phyloP scores from a whole-genome alignment of 73 alveolate species.

The Paramecium sonneborni region DNA sequence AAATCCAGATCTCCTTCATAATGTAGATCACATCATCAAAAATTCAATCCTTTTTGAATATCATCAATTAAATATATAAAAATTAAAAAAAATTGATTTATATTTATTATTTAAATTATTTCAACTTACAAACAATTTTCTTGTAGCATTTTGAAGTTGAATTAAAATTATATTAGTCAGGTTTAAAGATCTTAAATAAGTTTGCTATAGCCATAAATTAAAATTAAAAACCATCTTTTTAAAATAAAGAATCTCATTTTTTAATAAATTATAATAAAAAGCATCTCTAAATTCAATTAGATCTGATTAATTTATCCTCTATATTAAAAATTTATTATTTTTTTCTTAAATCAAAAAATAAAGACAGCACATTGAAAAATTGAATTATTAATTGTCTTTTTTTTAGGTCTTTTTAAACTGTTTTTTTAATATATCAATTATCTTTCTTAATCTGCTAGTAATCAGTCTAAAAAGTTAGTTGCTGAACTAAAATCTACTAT shows the following conservation, averaged over 20 bases:
- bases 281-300: not conserved
- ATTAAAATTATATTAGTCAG: not conserved
- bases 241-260: not conserved
- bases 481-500: not conserved
- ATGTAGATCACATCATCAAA: constrained; percentile 43
- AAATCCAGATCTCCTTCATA: constrained; percentile 27
- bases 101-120: not conserved
- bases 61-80: not conserved
- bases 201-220: not conserved
- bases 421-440: too few species aligned
- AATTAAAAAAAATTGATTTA: not conserved
- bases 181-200: not conserved
- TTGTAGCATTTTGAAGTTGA: not conserved
- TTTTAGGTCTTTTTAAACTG: not conserved
- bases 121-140: not conserved
- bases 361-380: too few species aligned
- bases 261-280: not conserved
- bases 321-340: not conserved
- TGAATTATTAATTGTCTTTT: not conserved
- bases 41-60: constrained; percentile 34
- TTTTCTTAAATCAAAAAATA: too few species aligned
- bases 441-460: not conserved
- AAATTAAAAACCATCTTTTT: not conserved
- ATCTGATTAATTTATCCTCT: not conserved
- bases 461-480: not conserved